Conservation (phyloP, 441 rosid genomes). For the Gossypium schwendimanii region DNA sequence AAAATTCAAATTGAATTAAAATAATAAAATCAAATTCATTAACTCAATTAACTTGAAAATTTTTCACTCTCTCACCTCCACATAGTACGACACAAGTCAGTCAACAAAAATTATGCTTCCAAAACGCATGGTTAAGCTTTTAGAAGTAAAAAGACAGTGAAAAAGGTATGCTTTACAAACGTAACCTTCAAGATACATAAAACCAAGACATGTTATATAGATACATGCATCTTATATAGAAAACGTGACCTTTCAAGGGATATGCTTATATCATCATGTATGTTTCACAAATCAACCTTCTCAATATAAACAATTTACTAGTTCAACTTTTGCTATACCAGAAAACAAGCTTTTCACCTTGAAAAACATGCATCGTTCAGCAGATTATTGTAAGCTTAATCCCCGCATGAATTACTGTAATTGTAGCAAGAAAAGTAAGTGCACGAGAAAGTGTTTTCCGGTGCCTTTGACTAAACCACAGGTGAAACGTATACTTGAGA, state of each 20-base stretch:
- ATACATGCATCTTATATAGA: no score
- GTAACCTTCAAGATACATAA: background rate
- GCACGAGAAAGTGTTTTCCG: background rate
- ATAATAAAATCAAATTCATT: no score
- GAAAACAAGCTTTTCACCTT: background rate
- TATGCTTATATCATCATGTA: background rate
- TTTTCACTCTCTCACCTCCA: no score
- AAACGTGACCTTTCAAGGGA: background rate
- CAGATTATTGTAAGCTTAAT: background rate
- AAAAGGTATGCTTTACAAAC: no score
- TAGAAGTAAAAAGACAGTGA: no score
- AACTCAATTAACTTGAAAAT: no score
- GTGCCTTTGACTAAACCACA: conserved; percentile 8
- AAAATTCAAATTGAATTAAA: no score
- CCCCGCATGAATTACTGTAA: background rate
- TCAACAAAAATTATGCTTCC: background rate
- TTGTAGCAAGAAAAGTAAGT: background rate
- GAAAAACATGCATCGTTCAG: background rate
- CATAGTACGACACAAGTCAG: background rate
- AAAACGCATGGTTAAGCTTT: no score
- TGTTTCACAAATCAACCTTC: background rate
- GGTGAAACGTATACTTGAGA: conserved; percentile 13
- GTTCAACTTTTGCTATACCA: background rate
- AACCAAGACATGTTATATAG: no score
- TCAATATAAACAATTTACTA: background rate